Conservation (phyloP, 257 asterid genomes). For the Solanum chilense region DNA sequence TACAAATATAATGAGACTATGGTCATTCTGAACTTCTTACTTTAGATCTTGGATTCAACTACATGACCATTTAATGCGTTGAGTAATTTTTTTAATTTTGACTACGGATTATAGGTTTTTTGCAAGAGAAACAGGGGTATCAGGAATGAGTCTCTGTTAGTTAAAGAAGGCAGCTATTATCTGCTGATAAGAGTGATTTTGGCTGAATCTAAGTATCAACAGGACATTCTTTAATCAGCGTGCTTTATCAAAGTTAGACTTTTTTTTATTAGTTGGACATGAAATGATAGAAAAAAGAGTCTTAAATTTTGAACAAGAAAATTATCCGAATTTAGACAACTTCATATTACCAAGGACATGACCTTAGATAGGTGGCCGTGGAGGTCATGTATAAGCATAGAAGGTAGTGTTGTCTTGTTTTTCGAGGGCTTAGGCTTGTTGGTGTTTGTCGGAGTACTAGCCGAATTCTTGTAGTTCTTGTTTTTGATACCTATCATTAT, state of each 20-base stretch:
- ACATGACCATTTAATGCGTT: background rate
- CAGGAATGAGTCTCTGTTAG: background rate
- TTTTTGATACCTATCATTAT: background rate
- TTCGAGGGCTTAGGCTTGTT: background rate
- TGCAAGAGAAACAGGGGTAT: background rate
- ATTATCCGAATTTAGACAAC: background rate
- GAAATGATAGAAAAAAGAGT: background rate
- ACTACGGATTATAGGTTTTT: background rate
- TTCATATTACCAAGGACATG: background rate
- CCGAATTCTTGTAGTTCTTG: background rate
- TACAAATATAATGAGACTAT: background rate
- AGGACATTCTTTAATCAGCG: background rate
- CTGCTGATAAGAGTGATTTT: background rate
- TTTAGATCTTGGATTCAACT: background rate
- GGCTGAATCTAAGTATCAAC: background rate
- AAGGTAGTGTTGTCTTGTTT: background rate
- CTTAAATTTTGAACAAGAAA: background rate
- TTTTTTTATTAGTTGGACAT: background rate
- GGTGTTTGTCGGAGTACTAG: background rate
- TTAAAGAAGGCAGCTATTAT: background rate
- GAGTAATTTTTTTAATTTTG: background rate
- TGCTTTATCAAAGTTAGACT: background rate
- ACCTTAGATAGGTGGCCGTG: background rate
- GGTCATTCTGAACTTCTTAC: background rate
- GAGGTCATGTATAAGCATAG: background rate